A percentile compares a stretch with the other conserved stretches of the same genome.
phyloP scores from a whole-genome alignment of 441 rosid species.

The Populus trichocarpa region DNA sequence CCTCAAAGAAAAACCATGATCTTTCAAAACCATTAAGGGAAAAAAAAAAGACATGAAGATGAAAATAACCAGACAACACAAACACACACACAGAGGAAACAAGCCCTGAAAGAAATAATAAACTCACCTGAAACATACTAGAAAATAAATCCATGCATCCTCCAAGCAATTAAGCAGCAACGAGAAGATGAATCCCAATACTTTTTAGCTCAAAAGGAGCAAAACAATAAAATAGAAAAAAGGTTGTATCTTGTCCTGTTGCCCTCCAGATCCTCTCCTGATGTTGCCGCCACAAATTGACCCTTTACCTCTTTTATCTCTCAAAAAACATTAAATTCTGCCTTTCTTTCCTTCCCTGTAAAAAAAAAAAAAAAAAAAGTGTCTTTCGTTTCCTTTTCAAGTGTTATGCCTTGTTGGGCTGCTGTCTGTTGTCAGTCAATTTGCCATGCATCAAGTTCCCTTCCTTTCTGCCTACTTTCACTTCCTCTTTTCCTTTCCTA shows the following conservation, averaged over 20 bases:
- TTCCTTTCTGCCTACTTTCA: conserved; percentile 8
- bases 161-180: background rate
- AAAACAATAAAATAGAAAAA: background rate
- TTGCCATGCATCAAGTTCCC: conserved; percentile 12
- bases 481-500: background rate
- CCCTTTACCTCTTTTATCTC: conserved; percentile 17
- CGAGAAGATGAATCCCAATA: background rate
- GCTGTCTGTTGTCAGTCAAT: background rate
- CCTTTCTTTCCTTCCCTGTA: background rate
- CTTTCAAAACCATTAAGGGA: background rate
- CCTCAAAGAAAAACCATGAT: background rate
- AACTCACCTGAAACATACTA: conserved; percentile 19
- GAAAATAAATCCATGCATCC: conserved; percentile 9
- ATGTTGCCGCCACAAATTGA: conserved; percentile 1
- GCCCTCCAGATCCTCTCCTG: background rate
- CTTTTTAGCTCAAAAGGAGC: background rate
- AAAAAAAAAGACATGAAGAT: background rate
- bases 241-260: conserved; percentile 12
- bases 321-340: background rate
- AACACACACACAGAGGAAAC: background rate
- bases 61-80: background rate
- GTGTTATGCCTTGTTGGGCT: background rate
- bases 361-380: background rate
- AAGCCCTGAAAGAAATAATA: background rate
- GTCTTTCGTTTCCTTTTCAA: background rate